Conservation (phyloP, 768 basidiomycete species). For the Tulasnella sp. region DNA sequence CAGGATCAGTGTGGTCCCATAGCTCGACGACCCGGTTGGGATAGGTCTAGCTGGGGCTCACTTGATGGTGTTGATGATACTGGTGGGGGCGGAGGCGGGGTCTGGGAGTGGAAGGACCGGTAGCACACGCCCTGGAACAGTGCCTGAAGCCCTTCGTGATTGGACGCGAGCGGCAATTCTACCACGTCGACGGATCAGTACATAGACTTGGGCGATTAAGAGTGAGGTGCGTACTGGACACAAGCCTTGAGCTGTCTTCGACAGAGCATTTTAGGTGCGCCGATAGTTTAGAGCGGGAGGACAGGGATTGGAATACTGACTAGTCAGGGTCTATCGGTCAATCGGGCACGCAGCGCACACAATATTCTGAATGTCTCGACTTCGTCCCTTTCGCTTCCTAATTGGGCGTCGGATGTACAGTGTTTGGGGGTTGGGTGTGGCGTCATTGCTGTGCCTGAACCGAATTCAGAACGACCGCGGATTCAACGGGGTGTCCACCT, state of each 20-base stretch:
- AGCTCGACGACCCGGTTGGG: not conserved
- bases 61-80: not conserved
- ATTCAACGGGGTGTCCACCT: too few relatives aligned
- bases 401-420: too few relatives aligned
- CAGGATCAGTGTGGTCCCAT: not conserved
- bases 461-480: too few relatives aligned
- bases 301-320: not conserved
- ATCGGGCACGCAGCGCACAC: not conserved
- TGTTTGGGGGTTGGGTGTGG: too few relatives aligned
- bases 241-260: not conserved
- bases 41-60: not conserved
- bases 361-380: too few relatives aligned
- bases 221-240: not conserved
- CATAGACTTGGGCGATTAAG: not conserved
- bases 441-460: too few relatives aligned
- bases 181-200: not conserved
- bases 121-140: not conserved
- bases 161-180: not conserved
- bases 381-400: too few relatives aligned
- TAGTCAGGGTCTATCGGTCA: not conserved
- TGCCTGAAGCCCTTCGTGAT: not conserved
- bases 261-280: not conserved
- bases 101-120: not conserved
- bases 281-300: not conserved
- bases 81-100: not conserved